Percentiles rank a stretch among this genome's conserved stretches.
phyloP scores from a whole-genome alignment of 306 rosid genomes.

The Oxytropis ochrocephala region DNA sequence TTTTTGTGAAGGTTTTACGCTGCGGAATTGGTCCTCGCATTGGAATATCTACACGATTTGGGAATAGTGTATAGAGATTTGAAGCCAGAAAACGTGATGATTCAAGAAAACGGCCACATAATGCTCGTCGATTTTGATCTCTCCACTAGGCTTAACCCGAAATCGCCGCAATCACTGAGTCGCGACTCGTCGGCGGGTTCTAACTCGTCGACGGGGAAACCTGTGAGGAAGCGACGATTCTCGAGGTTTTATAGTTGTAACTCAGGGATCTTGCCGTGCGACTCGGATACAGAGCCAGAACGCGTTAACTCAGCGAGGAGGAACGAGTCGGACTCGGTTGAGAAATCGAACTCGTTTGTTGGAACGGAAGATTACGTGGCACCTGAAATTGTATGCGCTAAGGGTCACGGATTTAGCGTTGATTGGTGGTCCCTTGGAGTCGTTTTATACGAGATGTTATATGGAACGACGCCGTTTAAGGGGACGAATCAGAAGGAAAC shows the following conservation, averaged over 20 bases:
- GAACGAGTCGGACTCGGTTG: conserved; percentile 37
- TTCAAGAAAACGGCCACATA: conserved; percentile 84
- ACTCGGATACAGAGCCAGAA: conserved; percentile 17
- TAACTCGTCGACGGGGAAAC: not conserved
- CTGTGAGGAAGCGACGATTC: not conserved
- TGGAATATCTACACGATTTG: conserved; percentile 67
- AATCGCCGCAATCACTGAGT: conserved; percentile 23
- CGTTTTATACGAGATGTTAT: conserved; percentile 75
- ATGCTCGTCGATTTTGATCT: conserved; percentile 96
- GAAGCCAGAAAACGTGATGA: conserved; percentile 89
- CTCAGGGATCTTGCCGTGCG: conserved; percentile 44
- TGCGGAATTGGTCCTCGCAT: conserved; percentile 70
- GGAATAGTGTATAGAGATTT: conserved; percentile 88
- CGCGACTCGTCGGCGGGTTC: conserved; percentile 13
- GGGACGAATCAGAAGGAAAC: conserved; percentile 74
- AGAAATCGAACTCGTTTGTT: conserved; percentile 82
- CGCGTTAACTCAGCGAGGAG: not conserved
- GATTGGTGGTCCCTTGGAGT: conserved; percentile 97
- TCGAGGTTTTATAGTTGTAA: conserved; percentile 37
- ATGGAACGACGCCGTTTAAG: conserved; percentile 79
- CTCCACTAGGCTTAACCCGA: conserved; percentile 60
- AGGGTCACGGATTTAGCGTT: conserved; percentile 69
- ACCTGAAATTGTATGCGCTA: conserved; percentile 70
- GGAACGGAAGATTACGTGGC: conserved; percentile 97
- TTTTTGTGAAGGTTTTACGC: conserved; percentile 61